phyloP scores from a whole-genome alignment of 2,329 filamentous ascomycete species.

The Diaporthe sp. region DNA sequence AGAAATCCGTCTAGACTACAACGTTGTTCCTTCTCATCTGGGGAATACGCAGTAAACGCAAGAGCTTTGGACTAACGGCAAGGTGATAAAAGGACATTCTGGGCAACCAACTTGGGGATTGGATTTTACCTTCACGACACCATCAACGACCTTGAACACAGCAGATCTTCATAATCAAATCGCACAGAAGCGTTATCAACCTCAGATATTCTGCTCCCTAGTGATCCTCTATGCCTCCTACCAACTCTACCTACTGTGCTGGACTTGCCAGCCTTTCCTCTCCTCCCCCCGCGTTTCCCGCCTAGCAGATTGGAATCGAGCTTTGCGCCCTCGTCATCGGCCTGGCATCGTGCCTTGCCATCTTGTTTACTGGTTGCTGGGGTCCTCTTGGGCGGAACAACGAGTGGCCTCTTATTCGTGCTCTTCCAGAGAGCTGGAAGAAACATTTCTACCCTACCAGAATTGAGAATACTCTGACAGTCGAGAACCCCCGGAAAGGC shows the following conservation, averaged over 20 bases:
- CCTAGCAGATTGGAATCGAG: background rate
- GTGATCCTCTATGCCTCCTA: background rate
- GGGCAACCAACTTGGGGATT: no score
- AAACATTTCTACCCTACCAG: background rate
- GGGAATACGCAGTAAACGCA: no score
- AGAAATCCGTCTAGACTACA: no score
- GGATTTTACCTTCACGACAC: background rate
- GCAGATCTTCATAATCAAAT: no score
- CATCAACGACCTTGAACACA: background rate
- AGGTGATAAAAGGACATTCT: no score
- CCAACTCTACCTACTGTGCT: background rate
- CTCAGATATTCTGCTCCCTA: background rate
- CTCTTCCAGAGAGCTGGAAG: background rate
- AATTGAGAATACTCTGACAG: background rate
- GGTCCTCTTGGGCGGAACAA: conserved; percentile 4
- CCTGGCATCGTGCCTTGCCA: background rate
- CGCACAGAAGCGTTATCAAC: background rate
- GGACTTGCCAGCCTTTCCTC: background rate
- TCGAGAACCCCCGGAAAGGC: no score
- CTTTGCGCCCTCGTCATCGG: background rate
- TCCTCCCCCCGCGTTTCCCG: background rate
- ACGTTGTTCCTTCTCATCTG: no score
- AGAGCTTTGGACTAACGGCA: no score
- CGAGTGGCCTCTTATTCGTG: conserved; percentile 3
- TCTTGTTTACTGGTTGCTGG: background rate